A percentile compares a stretch with the other conserved stretches of the same genome.
Conservation (phyloP, 352 stramenopile genomes). For the Phytopythium delawarense region DNA sequence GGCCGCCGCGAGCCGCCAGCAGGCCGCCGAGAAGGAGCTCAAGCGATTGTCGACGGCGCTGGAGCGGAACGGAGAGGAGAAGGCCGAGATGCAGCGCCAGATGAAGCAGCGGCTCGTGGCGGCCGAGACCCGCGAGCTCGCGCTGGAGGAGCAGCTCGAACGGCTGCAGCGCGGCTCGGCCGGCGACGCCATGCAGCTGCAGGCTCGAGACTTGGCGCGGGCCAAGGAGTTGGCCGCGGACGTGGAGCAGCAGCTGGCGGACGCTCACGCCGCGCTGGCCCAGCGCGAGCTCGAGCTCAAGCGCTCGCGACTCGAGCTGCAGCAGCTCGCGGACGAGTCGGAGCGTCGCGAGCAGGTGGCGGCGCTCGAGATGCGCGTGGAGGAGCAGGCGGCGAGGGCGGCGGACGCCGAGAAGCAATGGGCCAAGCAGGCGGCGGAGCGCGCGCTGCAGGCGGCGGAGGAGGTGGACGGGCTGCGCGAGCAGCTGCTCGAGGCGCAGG, state of each 20-base stretch:
- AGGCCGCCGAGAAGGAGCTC: slow-evolving; percentile 33
- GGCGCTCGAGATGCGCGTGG: slow-evolving; percentile 9
- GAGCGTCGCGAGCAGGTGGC: slow-evolving; percentile 21
- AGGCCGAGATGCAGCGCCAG: slow-evolving; percentile 57
- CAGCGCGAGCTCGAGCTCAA: slow-evolving; percentile 15
- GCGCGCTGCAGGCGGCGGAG: slow-evolving; percentile 15
- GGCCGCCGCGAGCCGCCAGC: slow-evolving; percentile 13
- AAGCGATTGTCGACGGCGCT: slow-evolving; percentile 21
- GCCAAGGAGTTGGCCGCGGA: slow-evolving; percentile 3
- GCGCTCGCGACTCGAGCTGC: slow-evolving; percentile 9
- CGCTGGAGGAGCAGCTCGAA: slow-evolving; percentile 30
- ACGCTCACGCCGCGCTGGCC: slow-evolving; percentile 7
- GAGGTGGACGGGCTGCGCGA: slow-evolving; percentile 41
- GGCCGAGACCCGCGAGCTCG: slow-evolving; percentile 33
- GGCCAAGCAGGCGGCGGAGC: slow-evolving; percentile 35
- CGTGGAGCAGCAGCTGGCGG: background rate
- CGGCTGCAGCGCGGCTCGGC: slow-evolving; percentile 16
- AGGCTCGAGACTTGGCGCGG: slow-evolving; percentile 21
- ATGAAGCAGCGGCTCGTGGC: slow-evolving; percentile 48
- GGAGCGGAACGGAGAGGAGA: slow-evolving; percentile 40
- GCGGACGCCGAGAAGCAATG: slow-evolving; percentile 20
- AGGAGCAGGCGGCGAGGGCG: slow-evolving; percentile 11
- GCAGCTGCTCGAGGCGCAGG: slow-evolving; percentile 38
- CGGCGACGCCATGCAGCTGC: background rate
- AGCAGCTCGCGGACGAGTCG: slow-evolving; percentile 14